phyloP scores from a whole-genome alignment of 805 yeast genomes.

The Lachancea fermentati region DNA sequence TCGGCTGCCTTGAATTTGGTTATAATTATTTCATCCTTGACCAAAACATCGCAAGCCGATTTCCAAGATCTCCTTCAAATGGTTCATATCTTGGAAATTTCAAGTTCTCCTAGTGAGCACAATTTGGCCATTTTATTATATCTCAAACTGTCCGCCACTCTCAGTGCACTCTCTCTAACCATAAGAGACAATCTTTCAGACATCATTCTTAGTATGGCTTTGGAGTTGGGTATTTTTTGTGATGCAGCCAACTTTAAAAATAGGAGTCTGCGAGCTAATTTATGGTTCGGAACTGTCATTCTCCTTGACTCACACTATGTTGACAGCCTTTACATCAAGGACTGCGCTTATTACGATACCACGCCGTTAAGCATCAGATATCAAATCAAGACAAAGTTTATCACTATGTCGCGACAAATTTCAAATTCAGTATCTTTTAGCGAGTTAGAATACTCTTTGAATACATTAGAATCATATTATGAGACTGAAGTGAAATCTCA shows the following conservation, averaged over 20 bases:
- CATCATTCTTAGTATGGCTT: conserved; percentile 3
- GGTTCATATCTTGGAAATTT: neutral
- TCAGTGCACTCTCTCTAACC: neutral
- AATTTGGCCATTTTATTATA: conserved; percentile 7
- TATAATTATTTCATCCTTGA: conserved; percentile 3
- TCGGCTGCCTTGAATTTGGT: neutral
- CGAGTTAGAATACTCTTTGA: conserved; percentile 1
- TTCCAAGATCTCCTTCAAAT: neutral
- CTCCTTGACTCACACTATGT: conserved; percentile 2
- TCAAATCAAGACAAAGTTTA: conserved; percentile 1
- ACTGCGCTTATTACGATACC: neutral
- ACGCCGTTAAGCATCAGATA: neutral
- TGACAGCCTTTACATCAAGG: neutral
- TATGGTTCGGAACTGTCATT: conserved; percentile 7
- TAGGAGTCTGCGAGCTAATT: neutral
- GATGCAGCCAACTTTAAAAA: neutral
- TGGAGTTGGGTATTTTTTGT: conserved; percentile 4
- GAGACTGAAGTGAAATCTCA: neutral
- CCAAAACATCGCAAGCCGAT: conserved; percentile 1
- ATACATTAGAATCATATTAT: neutral
- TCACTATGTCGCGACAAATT: neutral
- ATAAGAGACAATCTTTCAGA: conserved; percentile 1
- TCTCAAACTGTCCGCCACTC: conserved; percentile 1
- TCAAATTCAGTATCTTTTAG: neutral
- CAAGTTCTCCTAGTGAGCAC: neutral